Evolutionary conservation across 345 rosid species (phyloP), one percentile per base, ranked within the genome.

Genomic region (Microcos paniculata): DNA sequence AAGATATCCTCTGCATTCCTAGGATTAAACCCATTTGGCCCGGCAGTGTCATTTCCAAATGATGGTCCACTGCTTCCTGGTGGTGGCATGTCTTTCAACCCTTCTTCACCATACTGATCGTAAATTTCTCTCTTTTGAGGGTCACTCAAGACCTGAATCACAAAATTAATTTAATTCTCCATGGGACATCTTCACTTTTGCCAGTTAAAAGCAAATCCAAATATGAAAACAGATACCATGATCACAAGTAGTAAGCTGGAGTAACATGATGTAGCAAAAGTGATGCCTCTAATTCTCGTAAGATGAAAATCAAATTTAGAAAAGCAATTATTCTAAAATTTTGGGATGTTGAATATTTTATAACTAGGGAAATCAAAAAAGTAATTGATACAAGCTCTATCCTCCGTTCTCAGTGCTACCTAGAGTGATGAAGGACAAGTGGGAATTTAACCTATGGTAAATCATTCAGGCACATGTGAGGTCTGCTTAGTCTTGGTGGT

Each of bases 1-100:
- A 96, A 96, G 63, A 96, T 96, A 73, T 96, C 99, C 73, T 96
- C 95, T 0, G 99, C 99, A 72, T 92, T 92, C 78, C 99, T 89
- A 0, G 98, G 98, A 84, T 92, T 92, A 77, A 96, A 96, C 11
- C 97, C 97, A 21, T 67, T 82, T 3, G 84, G 74, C 75, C 85
- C 88, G 65, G 81, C 82, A 0, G 18, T 19, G 7, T 45, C 59
- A 55, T 77, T 83, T 49, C 84, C 84, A 15, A 40, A 81, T 28
- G 83, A 59, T 43, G 71, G 71, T 78, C 88, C 91, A 16, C 86
- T 77, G 70, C 81, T 88, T 52, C 89, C 87, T 0, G 92, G 82
- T 7, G 92, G 89, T 11, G 96, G 96, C 80, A 81, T 83, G 74
- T 92, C 98, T 81, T 89, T 96, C 72, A 96, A 80, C 5, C 98